Evolutionary conservation across 2,329 filamentous ascomycete genomes (phyloP).

Genomic region (Dissoconium aciculare): DNA sequence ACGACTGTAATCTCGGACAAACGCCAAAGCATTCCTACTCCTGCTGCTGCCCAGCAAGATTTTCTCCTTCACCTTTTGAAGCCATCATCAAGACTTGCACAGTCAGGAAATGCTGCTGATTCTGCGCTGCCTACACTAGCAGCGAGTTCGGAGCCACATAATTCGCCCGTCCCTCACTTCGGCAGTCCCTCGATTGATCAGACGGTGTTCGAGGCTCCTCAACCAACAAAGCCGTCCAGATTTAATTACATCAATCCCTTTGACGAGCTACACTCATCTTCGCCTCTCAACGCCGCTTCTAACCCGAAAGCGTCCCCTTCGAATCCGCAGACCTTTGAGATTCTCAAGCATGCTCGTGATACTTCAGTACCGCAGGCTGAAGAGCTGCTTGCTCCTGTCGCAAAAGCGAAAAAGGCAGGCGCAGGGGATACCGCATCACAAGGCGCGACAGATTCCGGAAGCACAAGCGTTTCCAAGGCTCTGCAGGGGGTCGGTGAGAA

Average conservation of each 20-base stretch:
- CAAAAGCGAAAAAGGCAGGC: conserved; percentile 26
- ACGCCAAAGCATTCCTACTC: neutral
- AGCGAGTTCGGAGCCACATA: too few relatives aligned
- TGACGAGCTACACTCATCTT: conserved; percentile 52
- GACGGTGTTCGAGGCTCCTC: conserved; percentile 26
- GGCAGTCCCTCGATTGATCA: too few relatives aligned
- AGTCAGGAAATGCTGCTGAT: too few relatives aligned
- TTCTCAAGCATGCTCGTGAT: conserved; percentile 31
- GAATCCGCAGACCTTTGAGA: conserved; percentile 28
- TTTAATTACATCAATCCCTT: conserved; percentile 63
- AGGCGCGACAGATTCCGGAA: conserved; percentile 6
- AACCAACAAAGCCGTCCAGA: conserved; percentile 29
- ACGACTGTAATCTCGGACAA: neutral
- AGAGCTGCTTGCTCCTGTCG: conserved; percentile 16
- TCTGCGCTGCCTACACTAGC: too few relatives aligned
- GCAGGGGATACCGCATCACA: conserved; percentile 7
- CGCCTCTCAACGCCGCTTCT: conserved; percentile 41
- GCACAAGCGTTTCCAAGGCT: conserved; percentile 31
- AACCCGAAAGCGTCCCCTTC: conserved; percentile 16
- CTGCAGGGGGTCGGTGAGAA: conserved; percentile 49
- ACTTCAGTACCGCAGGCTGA: conserved; percentile 21
- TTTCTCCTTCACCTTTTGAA: conserved; percentile 77
- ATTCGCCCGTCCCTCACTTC: too few relatives aligned
- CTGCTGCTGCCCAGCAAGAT: conserved; percentile 54
- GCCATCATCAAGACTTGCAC: too few relatives aligned